Evolutionary conservation across 2,329 filamentous ascomycete genomes (phyloP).

Genomic region (Aspergillus terreus): DNA sequence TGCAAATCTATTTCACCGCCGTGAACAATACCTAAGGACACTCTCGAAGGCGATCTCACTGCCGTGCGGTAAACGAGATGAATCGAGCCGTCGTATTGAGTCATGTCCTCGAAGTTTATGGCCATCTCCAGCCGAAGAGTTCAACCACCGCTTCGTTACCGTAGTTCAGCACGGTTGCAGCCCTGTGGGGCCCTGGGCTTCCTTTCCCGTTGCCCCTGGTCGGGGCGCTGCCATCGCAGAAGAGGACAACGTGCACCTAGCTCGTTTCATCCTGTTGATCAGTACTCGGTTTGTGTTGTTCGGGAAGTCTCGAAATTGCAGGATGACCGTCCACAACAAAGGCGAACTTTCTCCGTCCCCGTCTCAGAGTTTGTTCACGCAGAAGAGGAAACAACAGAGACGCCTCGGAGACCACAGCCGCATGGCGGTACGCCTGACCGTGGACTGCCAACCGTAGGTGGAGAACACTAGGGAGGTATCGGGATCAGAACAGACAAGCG

Average conservation of each 20-base stretch:
- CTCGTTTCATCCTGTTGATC: constrained; percentile 11
- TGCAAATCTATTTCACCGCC: too few species aligned
- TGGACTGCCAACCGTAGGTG: background rate
- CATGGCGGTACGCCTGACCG: too few species aligned
- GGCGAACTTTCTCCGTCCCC: too few species aligned
- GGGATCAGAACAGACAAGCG: background rate
- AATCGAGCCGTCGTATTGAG: background rate
- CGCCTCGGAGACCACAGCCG: background rate
- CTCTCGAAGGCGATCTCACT: too few species aligned
- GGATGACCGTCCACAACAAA: background rate
- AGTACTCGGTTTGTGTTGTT: background rate
- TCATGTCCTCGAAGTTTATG: background rate
- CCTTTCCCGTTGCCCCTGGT: background rate
- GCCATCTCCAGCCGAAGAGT: background rate
- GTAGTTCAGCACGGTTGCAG: background rate
- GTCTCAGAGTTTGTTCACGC: background rate
- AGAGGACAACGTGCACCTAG: constrained; percentile 2
- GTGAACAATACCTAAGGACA: too few species aligned
- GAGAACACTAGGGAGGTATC: background rate
- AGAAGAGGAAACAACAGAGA: background rate
- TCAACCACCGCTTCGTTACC: background rate
- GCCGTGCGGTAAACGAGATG: too few species aligned
- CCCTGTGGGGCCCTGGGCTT: constrained; percentile 1
- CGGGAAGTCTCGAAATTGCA: background rate
- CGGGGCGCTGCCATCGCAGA: background rate